Evolutionary conservation across 1,139 yeast species (phyloP), one percentile per base, ranked within the genome.

Genomic region (Pneumocystis murina): DNA sequence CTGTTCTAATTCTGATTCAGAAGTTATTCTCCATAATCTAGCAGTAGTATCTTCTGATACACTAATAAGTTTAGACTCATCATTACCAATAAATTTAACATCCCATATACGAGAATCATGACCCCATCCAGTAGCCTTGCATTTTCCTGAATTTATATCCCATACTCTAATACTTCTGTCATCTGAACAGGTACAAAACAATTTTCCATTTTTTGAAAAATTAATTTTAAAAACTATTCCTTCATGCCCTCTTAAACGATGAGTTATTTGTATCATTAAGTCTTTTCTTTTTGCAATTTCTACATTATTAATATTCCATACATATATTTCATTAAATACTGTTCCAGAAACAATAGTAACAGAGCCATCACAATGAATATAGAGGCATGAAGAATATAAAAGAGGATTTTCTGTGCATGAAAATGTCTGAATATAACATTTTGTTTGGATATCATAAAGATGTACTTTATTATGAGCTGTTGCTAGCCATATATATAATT

Each of bases 41-140:
- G 88, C 82, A 0, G 96, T 85, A 70, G 94, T 83, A 73, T 92
- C 98, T 73, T 92, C 98, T 10, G 96, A 90, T 16, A 84, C 83
- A 74, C 95, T 86, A 36, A 82, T 76, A 0, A 85, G 71, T 1
- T 70, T 68, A 58, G 75, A 72, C 7, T 72, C 67, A 3, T 48
- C 33, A 48, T 48, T 48, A n/a, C 74, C 73, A 67, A 78, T 80
- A 72, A 90, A 89, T 59, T 79, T 79, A 63, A 92, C 77, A 59
- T 81, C 82, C 98, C 98, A 92, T 59, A 92, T 90, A 71, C 98
- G 80, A 0, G 97, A 91, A 2, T 87, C 86, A 72, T 92, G 98
- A 17, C 97, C 97, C 97, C 97, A 92, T 0, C 96, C 97, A 55
- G 84, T 82, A 0, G 92, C 86, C 48, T 87, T 68, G 40, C 84